Conservation (phyloP, 1,284 basidiomycete species). For the Cystobasidiaceae sp. region DNA sequence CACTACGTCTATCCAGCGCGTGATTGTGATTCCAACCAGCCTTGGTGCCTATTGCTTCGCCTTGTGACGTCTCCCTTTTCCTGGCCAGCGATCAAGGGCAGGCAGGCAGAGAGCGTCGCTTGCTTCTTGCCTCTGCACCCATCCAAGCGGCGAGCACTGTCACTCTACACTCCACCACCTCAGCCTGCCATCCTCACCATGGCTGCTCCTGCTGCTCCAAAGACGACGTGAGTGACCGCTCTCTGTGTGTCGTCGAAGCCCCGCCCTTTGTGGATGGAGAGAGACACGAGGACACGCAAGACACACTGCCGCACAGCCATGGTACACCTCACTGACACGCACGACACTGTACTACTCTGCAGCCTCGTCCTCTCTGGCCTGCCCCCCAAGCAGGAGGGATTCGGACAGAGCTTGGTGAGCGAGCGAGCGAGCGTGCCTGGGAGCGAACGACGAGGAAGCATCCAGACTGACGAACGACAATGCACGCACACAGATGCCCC, state of each 20-base stretch:
- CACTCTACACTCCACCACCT: too few species aligned
- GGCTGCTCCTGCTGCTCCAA: not conserved
- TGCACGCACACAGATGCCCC: conserved; percentile 46
- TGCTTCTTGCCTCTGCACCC: not conserved
- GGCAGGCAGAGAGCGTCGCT: too few species aligned
- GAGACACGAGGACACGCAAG: not conserved
- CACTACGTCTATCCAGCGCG: too few species aligned
- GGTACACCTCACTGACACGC: too few species aligned
- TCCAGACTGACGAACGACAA: not conserved
- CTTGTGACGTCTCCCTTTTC: too few species aligned
- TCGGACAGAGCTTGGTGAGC: conserved; percentile 33
- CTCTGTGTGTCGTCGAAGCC: not conserved
- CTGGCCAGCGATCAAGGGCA: too few species aligned
- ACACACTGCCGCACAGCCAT: not conserved
- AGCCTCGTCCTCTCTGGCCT: conserved; percentile 34
- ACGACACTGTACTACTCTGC: not conserved
- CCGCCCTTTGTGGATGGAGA: not conserved
- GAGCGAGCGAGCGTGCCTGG: not conserved
- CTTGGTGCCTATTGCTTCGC: too few species aligned
- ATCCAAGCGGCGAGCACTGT: too few species aligned
- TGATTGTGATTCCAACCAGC: too few species aligned
- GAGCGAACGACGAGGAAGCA: conserved; percentile 50
- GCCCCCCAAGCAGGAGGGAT: conserved; percentile 41
- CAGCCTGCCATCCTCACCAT: too few species aligned
- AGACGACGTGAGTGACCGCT: not conserved